phyloP scores from a whole-genome alignment of 2,329 filamentous ascomycete species.

The Chaetomium globosum region DNA sequence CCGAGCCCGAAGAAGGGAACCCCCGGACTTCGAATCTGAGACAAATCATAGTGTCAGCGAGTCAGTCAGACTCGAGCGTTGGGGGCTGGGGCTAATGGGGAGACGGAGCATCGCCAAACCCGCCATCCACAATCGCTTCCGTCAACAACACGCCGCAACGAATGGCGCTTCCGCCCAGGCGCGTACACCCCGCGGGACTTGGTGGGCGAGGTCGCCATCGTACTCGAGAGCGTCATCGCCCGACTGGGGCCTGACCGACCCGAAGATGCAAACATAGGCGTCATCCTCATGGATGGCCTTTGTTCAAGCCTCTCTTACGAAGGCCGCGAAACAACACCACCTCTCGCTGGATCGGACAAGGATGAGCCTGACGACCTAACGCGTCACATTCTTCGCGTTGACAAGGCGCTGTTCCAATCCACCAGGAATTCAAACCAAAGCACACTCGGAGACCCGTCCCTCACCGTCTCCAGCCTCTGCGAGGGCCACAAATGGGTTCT shows the following conservation, averaged over 20 bases:
- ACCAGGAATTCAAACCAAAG: neutral
- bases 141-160: neutral
- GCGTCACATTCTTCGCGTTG: neutral
- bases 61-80: neutral
- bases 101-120: neutral
- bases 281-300: neutral
- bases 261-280: neutral
- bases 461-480: constrained; percentile 10
- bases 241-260: neutral
- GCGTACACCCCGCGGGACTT: neutral
- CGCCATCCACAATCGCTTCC: neutral
- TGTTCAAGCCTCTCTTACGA: neutral
- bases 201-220: neutral
- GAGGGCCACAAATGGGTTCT: constrained; percentile 15
- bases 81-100: neutral
- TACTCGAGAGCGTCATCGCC: neutral
- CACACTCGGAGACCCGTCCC: neutral
- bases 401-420: neutral
- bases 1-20: neutral
- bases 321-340: neutral
- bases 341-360: neutral
- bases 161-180: neutral
- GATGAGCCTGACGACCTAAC: neutral
- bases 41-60: neutral
- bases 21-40: neutral